Evolutionary conservation across 139 green algal species (phyloP), one percentile per base, ranked within the genome.

Genomic region (Zygnema cylindricum): DNA sequence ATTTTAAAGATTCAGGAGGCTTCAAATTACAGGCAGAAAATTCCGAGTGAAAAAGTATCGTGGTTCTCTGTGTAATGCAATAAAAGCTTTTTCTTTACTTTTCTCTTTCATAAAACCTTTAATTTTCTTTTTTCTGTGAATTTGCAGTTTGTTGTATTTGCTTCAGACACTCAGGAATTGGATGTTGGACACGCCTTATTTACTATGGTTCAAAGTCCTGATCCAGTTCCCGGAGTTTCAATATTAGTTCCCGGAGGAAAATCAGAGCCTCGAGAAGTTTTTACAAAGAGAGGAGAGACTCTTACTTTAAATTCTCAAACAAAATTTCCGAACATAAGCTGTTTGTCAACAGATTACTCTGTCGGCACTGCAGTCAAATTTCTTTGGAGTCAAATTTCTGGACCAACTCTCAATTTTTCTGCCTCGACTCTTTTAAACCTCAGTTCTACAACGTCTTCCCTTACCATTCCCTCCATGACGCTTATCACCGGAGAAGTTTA

Each of bases 111-210:
- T n/a, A n/a, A n/a, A n/a, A n/a, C n/a, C n/a, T n/a, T n/a, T n/a
- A n/a, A n/a, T n/a, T 73, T 25, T 73, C 30, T 30, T 25, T 30
- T 25, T 30, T 25, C 57, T 25, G 30, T 25, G 16, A 54, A 43
- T 79, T 7, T 79, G 71, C 71, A 79, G 71, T 79, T 79, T 16
- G 36, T 79, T 7, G 71, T 79, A 23, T 79, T 23, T 11, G 71
- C 71, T 25, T 25, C 36, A 43, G 38, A 79, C 71, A 16, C 71
- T 3, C 71, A 54, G 71, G 7, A 43, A 16, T 16, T 63, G 3
- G 71, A 79, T 11, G 21, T 41, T 40, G 71, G 71, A 43, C 3
- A 3, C 16, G 71, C 71, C 36, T 3, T 16, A 3, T 43, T 79
- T 41, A 79, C 3, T 79, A 16, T 79, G 71, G 7, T 43, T 3